Percentiles rank a stretch among this genome's conserved stretches.
phyloP scores from a whole-genome alignment of 2,329 filamentous ascomycete genomes.

The Neonectria ditissima region DNA sequence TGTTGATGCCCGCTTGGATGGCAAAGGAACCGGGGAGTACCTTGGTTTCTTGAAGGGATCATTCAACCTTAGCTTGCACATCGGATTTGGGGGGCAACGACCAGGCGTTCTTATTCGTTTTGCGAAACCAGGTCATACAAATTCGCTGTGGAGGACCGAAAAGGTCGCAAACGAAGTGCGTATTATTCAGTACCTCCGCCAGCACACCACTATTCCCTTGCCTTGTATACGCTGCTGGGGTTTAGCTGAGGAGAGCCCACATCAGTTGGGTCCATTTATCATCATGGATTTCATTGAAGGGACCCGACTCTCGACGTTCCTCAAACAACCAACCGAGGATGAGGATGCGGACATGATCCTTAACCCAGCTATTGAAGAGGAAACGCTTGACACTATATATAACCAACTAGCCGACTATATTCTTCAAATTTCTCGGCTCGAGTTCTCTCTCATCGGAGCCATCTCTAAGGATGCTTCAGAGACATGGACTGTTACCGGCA shows the following conservation, averaged over 20 bases:
- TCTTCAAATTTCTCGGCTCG: slow-evolving; percentile 47
- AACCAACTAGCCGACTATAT: slow-evolving; percentile 41
- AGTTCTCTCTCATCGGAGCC: slow-evolving; percentile 49
- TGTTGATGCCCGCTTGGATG: slow-evolving; percentile 33
- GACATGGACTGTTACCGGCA: slow-evolving; percentile 47
- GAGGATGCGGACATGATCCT: slow-evolving; percentile 40
- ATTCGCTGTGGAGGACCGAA: slow-evolving; percentile 42
- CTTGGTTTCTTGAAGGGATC: slow-evolving; percentile 44
- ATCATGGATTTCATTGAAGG: slow-evolving; percentile 50
- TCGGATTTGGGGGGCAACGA: slow-evolving; percentile 34
- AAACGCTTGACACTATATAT: slow-evolving; percentile 38
- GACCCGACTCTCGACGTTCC: slow-evolving; percentile 33
- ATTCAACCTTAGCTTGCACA: slow-evolving; percentile 45
- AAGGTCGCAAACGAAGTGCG: slow-evolving; percentile 49
- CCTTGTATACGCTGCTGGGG: slow-evolving; percentile 45
- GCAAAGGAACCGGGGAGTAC: slow-evolving; percentile 34
- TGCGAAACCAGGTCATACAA: slow-evolving; percentile 40
- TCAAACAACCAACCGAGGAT: slow-evolving; percentile 41
- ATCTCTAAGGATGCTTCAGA: slow-evolving; percentile 44
- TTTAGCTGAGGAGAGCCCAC: slow-evolving; percentile 45
- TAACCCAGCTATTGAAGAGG: slow-evolving; percentile 36
- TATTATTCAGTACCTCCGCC: slow-evolving; percentile 43
- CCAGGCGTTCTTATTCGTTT: slow-evolving; percentile 45
- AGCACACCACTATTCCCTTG: slow-evolving; percentile 49
- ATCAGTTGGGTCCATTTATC: slow-evolving; percentile 49